Conservation (phyloP, 768 basidiomycete species). For the Calocybe cyanea region DNA sequence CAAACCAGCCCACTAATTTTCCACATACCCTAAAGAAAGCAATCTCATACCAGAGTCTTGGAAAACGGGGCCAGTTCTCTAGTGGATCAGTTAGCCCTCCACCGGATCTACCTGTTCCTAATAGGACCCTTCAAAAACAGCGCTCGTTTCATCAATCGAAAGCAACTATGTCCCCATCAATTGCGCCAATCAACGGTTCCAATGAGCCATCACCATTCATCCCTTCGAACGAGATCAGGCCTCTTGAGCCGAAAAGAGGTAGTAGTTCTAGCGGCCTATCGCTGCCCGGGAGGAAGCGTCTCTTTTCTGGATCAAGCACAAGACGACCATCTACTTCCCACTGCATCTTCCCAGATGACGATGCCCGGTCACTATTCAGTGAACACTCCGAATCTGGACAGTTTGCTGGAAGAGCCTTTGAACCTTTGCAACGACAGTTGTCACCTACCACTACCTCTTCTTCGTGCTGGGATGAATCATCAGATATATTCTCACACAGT, state of each 20-base stretch:
- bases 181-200: slow-evolving; percentile 30
- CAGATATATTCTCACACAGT: slow-evolving; percentile 33
- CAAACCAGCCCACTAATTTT: slow-evolving; percentile 16
- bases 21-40: slow-evolving; percentile 47
- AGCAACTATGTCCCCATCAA: slow-evolving; percentile 49
- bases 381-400: slow-evolving; percentile 41
- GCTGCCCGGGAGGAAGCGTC: slow-evolving; percentile 43
- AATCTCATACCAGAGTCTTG: slow-evolving; percentile 54
- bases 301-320: slow-evolving; percentile 58
- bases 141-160: slow-evolving; percentile 62
- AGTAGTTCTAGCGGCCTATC: slow-evolving; percentile 25
- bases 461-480: slow-evolving; percentile 49
- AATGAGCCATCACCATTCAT: slow-evolving; percentile 23
- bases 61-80: slow-evolving; percentile 28
- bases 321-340: slow-evolving; percentile 52
- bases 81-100: slow-evolving; percentile 22
- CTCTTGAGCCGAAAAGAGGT: slow-evolving; percentile 23
- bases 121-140: slow-evolving; percentile 46
- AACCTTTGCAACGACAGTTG: slow-evolving; percentile 21
- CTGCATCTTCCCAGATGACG: slow-evolving; percentile 42
- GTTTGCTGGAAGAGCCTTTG: slow-evolving; percentile 15
- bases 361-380: slow-evolving; percentile 53
- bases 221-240: slow-evolving; percentile 15
- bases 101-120: slow-evolving; percentile 24
- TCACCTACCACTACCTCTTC: slow-evolving; percentile 19